Evolutionary conservation across 306 rosid species (phyloP).

Genomic region (barrel medic (Medicago truncatula)): MtrunA17r5.0-ANR NC_053045.1:46228001-46228500

Average conservation of each 20-base stretch:
- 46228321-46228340: conserved; percentile 15
- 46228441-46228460: conserved; percentile 62
- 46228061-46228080: neutral
- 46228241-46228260: neutral
- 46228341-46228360: conserved; percentile 29
- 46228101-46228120: neutral
- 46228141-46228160: neutral
- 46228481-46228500: neutral
- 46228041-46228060: neutral
- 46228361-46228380: conserved; percentile 13
- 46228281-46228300: no score
- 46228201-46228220: neutral
- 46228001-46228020: neutral
- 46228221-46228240: conserved; percentile 1
- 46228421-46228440: conserved; percentile 63
- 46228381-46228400: conserved; percentile 33
- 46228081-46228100: neutral
- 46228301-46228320: neutral
- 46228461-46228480: conserved; percentile 40
- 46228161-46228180: neutral
- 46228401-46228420: conserved; percentile 29
- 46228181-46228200: neutral
- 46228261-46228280: neutral
- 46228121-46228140: neutral
- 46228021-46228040: neutral